Base-by-base conservation (phyloP, 2,329 filamentous ascomycete genomes). In the Aureobasidium melanogenum region DNA sequence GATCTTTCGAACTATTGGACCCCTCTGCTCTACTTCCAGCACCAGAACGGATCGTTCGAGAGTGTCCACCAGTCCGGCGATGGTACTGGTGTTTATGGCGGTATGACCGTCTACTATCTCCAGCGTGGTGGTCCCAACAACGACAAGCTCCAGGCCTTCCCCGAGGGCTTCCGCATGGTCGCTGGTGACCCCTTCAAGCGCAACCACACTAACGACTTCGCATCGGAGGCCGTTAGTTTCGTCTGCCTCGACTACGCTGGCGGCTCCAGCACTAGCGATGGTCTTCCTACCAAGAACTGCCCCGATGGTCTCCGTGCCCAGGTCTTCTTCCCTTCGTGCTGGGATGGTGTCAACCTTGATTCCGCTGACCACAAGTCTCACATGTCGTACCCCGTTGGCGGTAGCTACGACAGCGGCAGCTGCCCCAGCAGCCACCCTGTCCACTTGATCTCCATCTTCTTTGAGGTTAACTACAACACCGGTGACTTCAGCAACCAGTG, bases 1-100 rank as follows among this genome's bases (percentile, higher is more conserved):
- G 88, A 91, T 75, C 79, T 84, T 70, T 88, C 82, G 67, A 87
- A 87, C 74, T 91, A 92, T 77, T 91, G 88, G 88, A 84, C 85
- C 62, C 88, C 88, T 2, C 76, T 78, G 19, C 75, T 91, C 3
- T 91, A 85, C 74, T 89, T 87, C 67, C 73, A 88, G 64, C 79
- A 84, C 68, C 75, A 80, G 66, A 84, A 85, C 65, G 82, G 82
- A 56, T 80, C 79, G 52, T 82, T 86, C 72, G 62, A 66, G 41
- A 79, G 81, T 43, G 88, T 91, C n/a, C 79, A 84, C 7, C 76
- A 81, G 56, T 72, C 75, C 46, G 81, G 81, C 15, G 81, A 82
- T 60, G 77, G 74, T 66, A 56, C 66, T n/a, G 66, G 69, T 41
- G 69, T 70, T 19, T 70, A 68, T 30, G 75, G 75, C 68, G 89